These are phyloP conservation scores for Neofusicoccum sp. DNA, from an alignment of 2,329 filamentous ascomycete genomes.

Conservation along the genomic window DNA sequence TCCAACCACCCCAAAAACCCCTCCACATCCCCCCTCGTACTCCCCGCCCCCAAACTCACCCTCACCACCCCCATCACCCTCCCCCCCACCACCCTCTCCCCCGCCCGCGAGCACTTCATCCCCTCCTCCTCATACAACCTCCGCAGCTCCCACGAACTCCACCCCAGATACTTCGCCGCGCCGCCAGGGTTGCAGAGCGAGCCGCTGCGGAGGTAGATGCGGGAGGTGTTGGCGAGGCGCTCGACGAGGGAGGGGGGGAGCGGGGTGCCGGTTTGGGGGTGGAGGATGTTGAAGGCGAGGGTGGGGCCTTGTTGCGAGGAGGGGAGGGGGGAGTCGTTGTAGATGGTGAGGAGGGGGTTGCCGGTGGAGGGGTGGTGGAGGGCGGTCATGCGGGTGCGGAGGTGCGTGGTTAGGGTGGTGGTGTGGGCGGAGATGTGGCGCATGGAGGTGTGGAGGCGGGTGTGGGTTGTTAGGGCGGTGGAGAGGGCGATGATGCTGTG, in stretches of 20 bases:
- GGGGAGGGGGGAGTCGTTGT: slow-evolving; percentile 52
- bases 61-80: slow-evolving; percentile 64
- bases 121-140: slow-evolving; percentile 58
- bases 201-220: slow-evolving; percentile 65
- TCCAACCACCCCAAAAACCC: slow-evolving; percentile 48
- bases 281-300: slow-evolving; percentile 64
- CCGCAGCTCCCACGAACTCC: slow-evolving; percentile 59
- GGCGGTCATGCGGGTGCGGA: slow-evolving; percentile 52
- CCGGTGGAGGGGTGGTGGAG: slow-evolving; percentile 58
- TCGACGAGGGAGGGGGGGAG: slow-evolving; percentile 64
- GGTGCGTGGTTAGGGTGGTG: slow-evolving; percentile 52
- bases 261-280: slow-evolving; percentile 52
- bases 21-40: slow-evolving; percentile 58
- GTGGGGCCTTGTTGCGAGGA: slow-evolving; percentile 63
- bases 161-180: slow-evolving; percentile 49
- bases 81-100: slow-evolving; percentile 54
- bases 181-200: slow-evolving; percentile 59
- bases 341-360: slow-evolving; percentile 55
- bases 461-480: slow-evolving; percentile 61
- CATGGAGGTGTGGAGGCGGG: slow-evolving; percentile 61
- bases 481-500: slow-evolving; percentile 66
- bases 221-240: slow-evolving; percentile 55
- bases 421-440: slow-evolving; percentile 62
- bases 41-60: slow-evolving; percentile 65
- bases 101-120: slow-evolving; percentile 59